Conservation (phyloP, 2,329 filamentous ascomycete species). For the Xylariales sp. region DNA sequence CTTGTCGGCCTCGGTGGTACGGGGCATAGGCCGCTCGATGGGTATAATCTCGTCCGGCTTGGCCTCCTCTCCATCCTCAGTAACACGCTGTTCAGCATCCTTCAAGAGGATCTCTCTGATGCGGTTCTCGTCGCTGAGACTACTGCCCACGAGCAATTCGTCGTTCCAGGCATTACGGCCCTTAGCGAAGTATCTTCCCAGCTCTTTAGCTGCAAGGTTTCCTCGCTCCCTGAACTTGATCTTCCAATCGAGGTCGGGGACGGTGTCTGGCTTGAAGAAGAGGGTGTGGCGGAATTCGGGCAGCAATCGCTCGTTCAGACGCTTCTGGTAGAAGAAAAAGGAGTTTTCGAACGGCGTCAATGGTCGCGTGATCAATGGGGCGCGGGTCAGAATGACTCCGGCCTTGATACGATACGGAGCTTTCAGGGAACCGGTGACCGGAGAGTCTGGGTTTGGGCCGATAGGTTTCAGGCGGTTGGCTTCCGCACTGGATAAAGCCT, state of each 20-base stretch:
- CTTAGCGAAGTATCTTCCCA: slow-evolving; percentile 76
- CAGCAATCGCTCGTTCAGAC: slow-evolving; percentile 86
- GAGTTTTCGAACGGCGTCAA: slow-evolving; percentile 86
- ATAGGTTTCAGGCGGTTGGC: slow-evolving; percentile 28
- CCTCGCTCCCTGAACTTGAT: slow-evolving; percentile 72
- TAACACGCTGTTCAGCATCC: slow-evolving; percentile 66
- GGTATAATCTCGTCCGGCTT: slow-evolving; percentile 56
- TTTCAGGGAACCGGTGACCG: slow-evolving; percentile 18
- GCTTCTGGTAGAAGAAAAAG: slow-evolving; percentile 96
- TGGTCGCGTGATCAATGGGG: slow-evolving; percentile 79
- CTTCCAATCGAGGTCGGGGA: slow-evolving; percentile 83
- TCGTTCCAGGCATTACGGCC: slow-evolving; percentile 80
- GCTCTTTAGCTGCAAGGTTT: slow-evolving; percentile 73
- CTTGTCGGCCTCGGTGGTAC: slow-evolving; percentile 74
- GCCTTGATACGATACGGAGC: slow-evolving; percentile 47
- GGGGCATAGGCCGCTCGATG: slow-evolving; percentile 65
- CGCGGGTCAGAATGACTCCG: slow-evolving; percentile 80
- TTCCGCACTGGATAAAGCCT: slow-evolving; percentile 31
- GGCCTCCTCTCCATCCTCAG: slow-evolving; percentile 57
- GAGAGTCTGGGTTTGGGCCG: slow-evolving; percentile 24
- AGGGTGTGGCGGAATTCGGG: slow-evolving; percentile 86
- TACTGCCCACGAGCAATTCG: slow-evolving; percentile 74
- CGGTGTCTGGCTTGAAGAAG: slow-evolving; percentile 91
- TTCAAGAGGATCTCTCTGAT: slow-evolving; percentile 66
- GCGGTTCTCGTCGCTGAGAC: slow-evolving; percentile 58